Conservation (phyloP, 2,329 filamentous ascomycete species). For the Sclerotinia sclerotiorum region DNA sequence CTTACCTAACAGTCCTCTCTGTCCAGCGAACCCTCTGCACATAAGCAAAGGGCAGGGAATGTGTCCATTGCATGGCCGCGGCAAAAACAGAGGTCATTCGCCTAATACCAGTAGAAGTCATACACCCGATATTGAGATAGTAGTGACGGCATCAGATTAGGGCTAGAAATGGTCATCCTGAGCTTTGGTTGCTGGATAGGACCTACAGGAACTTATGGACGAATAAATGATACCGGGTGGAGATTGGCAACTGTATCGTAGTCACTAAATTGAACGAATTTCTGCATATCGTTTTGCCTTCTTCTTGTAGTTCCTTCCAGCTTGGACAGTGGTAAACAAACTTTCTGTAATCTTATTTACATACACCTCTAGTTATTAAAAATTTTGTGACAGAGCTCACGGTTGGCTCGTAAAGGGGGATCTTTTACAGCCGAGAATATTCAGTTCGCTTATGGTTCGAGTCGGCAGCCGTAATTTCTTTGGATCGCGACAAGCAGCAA, state of each 20-base stretch:
- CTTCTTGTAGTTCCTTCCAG: neutral
- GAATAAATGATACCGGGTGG: no score
- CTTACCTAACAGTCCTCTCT: slow-evolving; percentile 45
- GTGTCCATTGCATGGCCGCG: slow-evolving; percentile 46
- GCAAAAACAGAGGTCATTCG: slow-evolving; percentile 23
- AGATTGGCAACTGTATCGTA: neutral
- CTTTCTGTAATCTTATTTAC: no score
- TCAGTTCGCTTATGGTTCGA: slow-evolving; percentile 26
- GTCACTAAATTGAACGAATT: neutral
- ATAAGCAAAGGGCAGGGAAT: slow-evolving; percentile 42
- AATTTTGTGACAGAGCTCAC: neutral
- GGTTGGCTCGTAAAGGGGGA: neutral
- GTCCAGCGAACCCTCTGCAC: slow-evolving; percentile 45
- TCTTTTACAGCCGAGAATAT: slow-evolving; percentile 37
- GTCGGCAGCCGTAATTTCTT: slow-evolving; percentile 24
- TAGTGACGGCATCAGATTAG: neutral
- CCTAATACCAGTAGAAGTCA: slow-evolving; percentile 24
- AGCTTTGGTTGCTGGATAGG: neutral
- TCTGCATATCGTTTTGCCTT: neutral
- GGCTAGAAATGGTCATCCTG: neutral
- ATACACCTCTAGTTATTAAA: neutral
- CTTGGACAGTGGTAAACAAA: neutral
- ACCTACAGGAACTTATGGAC: neutral
- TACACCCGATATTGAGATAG: slow-evolving; percentile 23
- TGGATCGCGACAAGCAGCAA: slow-evolving; percentile 20